Conservation (phyloP, 2,329 filamentous ascomycete species). For the Trichocomaceae sp. region DNA sequence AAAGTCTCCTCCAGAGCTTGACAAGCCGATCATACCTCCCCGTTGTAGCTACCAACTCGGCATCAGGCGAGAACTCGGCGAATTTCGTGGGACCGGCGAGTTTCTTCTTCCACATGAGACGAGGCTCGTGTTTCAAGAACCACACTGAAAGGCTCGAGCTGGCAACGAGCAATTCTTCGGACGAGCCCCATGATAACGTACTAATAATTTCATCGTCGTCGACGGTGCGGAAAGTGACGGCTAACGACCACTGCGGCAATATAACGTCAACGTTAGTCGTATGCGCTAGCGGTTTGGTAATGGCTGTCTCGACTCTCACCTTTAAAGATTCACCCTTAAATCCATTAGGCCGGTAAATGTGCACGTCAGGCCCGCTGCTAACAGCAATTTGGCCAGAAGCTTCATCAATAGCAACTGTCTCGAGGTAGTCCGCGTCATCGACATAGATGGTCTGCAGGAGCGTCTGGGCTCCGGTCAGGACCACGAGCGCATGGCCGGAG, state of each 20-base stretch:
- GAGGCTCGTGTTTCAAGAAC: constrained; percentile 43
- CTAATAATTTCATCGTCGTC: constrained; percentile 40
- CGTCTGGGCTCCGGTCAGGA: constrained; percentile 66
- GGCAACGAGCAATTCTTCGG: constrained; percentile 77
- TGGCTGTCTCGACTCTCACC: constrained; percentile 46
- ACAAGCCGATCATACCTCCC: constrained; percentile 73
- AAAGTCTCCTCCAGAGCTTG: constrained; percentile 86
- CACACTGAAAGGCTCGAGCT: constrained; percentile 66
- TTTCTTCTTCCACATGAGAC: constrained; percentile 63
- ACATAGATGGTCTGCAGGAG: constrained; percentile 89
- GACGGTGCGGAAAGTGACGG: constrained; percentile 44
- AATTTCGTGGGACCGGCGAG: constrained; percentile 68
- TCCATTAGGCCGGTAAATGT: constrained; percentile 71
- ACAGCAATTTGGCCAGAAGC: constrained; percentile 76
- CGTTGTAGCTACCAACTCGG: constrained; percentile 75
- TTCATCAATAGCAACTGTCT: constrained; percentile 76
- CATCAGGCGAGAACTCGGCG: constrained; percentile 78
- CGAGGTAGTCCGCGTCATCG: constrained; percentile 61
- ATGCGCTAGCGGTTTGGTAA: background rate
- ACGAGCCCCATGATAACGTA: constrained; percentile 77
- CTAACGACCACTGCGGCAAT: constrained; percentile 51
- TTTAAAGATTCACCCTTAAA: constrained; percentile 65
- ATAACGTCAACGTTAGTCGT: constrained; percentile 14
- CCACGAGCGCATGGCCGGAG: constrained; percentile 77
- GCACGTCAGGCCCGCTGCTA: constrained; percentile 59